Base-by-base conservation (phyloP, 306 rosid genomes). In the Purshia tridentata region DNA sequence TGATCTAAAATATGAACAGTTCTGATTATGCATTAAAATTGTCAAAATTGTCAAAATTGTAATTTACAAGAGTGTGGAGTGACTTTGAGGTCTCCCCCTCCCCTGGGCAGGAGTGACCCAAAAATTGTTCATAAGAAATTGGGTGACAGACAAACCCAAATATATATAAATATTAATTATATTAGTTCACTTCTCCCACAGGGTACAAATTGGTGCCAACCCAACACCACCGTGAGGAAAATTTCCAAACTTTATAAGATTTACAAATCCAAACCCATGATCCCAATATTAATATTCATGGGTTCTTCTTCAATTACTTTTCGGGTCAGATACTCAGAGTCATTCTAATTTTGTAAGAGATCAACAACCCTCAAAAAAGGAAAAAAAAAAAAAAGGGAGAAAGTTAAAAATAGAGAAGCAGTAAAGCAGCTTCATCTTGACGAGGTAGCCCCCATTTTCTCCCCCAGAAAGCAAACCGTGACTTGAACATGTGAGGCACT, bases 401-500 rank as follows among this genome's bases (percentile, higher is more conserved):
- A 66, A 76, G 67, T 15, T 4, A 22, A 62, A 65, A 78, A 63
- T 44, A 86, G 96, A 90, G 98, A 93, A 91, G 90, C 96, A 89
- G 73, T 37, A 69, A 56, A 82, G 92, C 90, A 91, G 92, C 96
- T 88, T 89, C 98, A 72, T 93, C 88, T 83, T 56, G 52, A n/a
- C 9, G 3, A 37, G 6, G 42, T 9, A 45, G 48, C 41, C n/a
- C n/a, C n/a, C 37, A 50, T 67, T 65, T 57, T 78, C 76, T 72
- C 64, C 48, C 56, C 18, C 40, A n/a, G 15, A 19, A 1, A 39
- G 5, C 8, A 61, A 61, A 14, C 8, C n/a, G 52, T 6, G 20
- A 7, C 45, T 16, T 65, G 9, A 46, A 44, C 40, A 37, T 29
- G 2, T 29, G 35, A 29, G 35, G 2, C 35, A 29, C 35, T 29